phyloP scores from a whole-genome alignment of 805 yeast genomes.

The Kodamaea leandrae region DNA sequence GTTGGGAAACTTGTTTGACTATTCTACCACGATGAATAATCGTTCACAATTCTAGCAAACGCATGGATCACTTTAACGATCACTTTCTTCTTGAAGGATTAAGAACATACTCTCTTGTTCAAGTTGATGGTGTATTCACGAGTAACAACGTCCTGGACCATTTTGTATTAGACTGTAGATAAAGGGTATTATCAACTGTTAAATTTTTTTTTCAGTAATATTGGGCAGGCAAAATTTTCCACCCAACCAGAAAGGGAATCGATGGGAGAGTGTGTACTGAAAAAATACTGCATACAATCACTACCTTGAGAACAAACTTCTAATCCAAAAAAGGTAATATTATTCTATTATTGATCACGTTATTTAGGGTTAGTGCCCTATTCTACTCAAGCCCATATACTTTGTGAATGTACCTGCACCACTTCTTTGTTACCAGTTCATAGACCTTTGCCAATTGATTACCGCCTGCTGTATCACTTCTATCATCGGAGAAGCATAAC shows the following conservation, averaged over 20 bases:
- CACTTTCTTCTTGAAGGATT: neutral
- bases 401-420: slow-evolving; percentile 30
- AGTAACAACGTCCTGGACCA: slow-evolving; percentile 98
- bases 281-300: neutral
- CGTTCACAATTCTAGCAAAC: no score
- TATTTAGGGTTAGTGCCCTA: slow-evolving; percentile 8
- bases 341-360: neutral
- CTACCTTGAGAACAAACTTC: neutral
- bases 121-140: slow-evolving; percentile 99
- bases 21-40: no score
- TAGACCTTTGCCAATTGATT: slow-evolving; percentile 15
- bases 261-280: neutral
- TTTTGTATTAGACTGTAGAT: slow-evolving; percentile 34
- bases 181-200: slow-evolving; percentile 8
- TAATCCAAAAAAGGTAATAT: neutral
- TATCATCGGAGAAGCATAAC: neutral
- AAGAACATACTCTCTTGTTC: slow-evolving; percentile 93
- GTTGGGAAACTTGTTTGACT: no score
- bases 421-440: slow-evolving; percentile 16
- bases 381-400: slow-evolving; percentile 32
- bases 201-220: slow-evolving; percentile 12
- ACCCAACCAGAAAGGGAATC: slow-evolving; percentile 4
- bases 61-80: no score
- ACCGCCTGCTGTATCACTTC: neutral
- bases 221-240: slow-evolving; percentile 8